Base-by-base conservation (phyloP, 495 filamentous ascomycete species). In the Penicillium antarcticum region DNA sequence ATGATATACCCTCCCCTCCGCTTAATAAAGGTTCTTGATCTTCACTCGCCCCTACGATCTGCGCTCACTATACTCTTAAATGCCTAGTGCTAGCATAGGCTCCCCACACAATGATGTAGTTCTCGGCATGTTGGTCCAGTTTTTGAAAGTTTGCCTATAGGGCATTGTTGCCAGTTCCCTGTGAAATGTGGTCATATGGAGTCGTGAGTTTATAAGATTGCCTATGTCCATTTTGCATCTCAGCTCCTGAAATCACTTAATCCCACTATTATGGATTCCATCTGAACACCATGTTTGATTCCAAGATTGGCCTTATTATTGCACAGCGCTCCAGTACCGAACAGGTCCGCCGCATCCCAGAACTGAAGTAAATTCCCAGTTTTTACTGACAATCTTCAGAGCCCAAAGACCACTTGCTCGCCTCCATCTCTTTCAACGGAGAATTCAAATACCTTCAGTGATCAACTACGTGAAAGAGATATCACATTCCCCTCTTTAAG, bases 231-330 rank as follows among this genome's bases (percentile, higher is more conserved):
- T 29, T 4, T 29, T 9, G 26, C 7, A 29, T 7, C 8, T 29
- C 6, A 6, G 26, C 26, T 29, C 5, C 26, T 7, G 9, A 9
- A 7, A 29, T 10, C 8, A 10, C 9, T 29, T 29, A 23, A 19
- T 18, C 17, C 21, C 37, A 7, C 37, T 7, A 41, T n/a, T 4
- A 23, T 13, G 2, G 9, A 12, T 5, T 12, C 2, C 8, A 12
- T 23, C 10, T 12, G 38, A 18, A 10, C 2, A 41, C 17, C 10
- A 56, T 56, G 47, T 51, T 39, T 36, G 47, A 56, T 31, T 46
- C 53, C 5, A 56, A 56, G 7, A 51, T 56, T 34, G 53, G 47
- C 18, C 13, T 56, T 17, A 38, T 56, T 5, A 51, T 56, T 38
- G 53, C 53, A 19, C 42, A 19, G 3, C 37, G 41, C n/a, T 12